Percentiles rank a stretch among this genome's conserved stretches.
phyloP scores from a whole-genome alignment of 768 basidiomycete genomes.

The Neoboletus brunneissimus region DNA sequence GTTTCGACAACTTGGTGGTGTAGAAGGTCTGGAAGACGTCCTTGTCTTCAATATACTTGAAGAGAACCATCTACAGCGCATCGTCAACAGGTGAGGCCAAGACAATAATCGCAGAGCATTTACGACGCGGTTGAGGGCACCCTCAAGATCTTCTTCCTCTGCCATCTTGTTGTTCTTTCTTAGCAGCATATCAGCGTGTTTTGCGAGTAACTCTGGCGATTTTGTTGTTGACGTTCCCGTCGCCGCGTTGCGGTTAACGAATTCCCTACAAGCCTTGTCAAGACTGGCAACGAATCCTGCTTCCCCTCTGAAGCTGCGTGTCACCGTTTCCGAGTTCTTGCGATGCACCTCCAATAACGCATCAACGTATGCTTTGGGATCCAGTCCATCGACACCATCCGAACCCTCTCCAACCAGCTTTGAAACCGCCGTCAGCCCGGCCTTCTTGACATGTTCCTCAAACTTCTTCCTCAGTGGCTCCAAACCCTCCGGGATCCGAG shows the following conservation, averaged over 20 bases:
- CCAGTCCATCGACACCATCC: constrained; percentile 58
- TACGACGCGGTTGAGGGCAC: constrained; percentile 87
- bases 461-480: constrained; percentile 90
- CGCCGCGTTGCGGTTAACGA: constrained; percentile 90
- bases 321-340: constrained; percentile 88
- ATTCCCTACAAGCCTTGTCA: constrained; percentile 93
- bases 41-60: constrained; percentile 99
- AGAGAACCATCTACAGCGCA: constrained; percentile 78
- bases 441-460: constrained; percentile 92
- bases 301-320: constrained; percentile 86
- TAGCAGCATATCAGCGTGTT: constrained; percentile 84
- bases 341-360: constrained; percentile 86
- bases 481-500: constrained; percentile 85
- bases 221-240: constrained; percentile 81
- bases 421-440: constrained; percentile 78
- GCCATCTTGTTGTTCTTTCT: constrained; percentile 95
- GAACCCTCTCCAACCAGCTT: constrained; percentile 59
- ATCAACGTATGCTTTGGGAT: constrained; percentile 94
- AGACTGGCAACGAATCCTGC: constrained; percentile 91
- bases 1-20: constrained; percentile 88
- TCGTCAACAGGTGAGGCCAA: constrained; percentile 1
- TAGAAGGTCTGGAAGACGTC: constrained; percentile 99
- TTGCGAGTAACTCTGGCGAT: constrained; percentile 90
- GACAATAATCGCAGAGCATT: constrained; percentile 25
- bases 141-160: constrained; percentile 89